These are phyloP conservation scores for Russula lepida DNA, from an alignment of 768 basidiomycete species.

Conservation along the genomic window DNA sequence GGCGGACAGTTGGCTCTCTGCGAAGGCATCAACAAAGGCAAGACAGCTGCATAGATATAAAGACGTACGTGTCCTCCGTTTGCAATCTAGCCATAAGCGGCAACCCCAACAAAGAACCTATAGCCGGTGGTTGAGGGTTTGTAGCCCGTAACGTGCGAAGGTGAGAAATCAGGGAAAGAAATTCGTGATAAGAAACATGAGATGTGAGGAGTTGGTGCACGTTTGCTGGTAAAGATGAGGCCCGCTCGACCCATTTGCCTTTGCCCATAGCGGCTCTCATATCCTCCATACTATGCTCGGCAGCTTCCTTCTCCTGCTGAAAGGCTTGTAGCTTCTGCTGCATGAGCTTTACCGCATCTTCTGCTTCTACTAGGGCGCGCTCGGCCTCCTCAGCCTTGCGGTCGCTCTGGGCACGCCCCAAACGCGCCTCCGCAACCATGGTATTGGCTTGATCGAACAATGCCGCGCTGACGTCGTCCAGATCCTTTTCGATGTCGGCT, in stretches of 20 bases:
- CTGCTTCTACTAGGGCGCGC: conserved; percentile 68
- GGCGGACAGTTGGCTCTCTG: conserved; percentile 86
- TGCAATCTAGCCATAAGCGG: conserved; percentile 72
- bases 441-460: conserved; percentile 90
- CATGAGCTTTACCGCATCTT: conserved; percentile 78
- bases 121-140: conserved; percentile 51
- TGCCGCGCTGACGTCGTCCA: conserved; percentile 87
- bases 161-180: conserved; percentile 66
- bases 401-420: conserved; percentile 55
- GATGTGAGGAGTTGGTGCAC: conserved; percentile 47
- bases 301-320: conserved; percentile 54
- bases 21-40: conserved; percentile 15
- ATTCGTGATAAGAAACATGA: conserved; percentile 76
- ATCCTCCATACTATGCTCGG: conserved; percentile 44
- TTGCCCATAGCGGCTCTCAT: conserved; percentile 51
- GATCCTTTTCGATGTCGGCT: conserved; percentile 79
- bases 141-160: conserved; percentile 61
- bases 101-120: conserved; percentile 65
- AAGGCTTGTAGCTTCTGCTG: conserved; percentile 77
- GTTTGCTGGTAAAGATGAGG: conserved; percentile 22
- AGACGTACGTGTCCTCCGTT: conserved; percentile 76
- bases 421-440: conserved; percentile 95
- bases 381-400: conserved; percentile 72
- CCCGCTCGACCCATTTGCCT: conserved; percentile 56
- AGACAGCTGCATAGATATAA: conserved; percentile 16